These are phyloP conservation scores for Bryopsis sp. DNA, from an alignment of 139 green algal genomes.

Conservation along the genomic window DNA sequence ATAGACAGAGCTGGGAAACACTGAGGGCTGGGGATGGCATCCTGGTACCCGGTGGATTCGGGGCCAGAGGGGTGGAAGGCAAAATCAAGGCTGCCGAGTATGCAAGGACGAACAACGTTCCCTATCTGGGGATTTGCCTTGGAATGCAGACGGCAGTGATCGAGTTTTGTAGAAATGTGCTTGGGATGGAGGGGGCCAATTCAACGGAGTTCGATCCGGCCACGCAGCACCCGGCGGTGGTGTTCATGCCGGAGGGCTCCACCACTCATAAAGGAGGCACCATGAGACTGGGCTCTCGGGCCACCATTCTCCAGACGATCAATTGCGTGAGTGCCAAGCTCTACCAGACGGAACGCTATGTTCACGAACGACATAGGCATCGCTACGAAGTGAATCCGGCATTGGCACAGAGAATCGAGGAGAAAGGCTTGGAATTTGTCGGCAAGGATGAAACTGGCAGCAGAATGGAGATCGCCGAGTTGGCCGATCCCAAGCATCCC, in stretches of 20 bases:
- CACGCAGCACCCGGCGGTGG: slow-evolving; percentile 71
- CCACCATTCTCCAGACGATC: slow-evolving; percentile 81
- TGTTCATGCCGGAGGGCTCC: slow-evolving; percentile 95
- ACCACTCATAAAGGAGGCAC: slow-evolving; percentile 90
- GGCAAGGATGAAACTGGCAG: slow-evolving; percentile 81
- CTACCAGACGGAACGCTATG: slow-evolving; percentile 72
- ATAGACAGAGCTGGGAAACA: slow-evolving; percentile 31
- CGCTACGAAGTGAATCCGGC: slow-evolving; percentile 95
- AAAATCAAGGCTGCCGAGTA: slow-evolving; percentile 89
- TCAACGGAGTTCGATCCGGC: slow-evolving; percentile 78
- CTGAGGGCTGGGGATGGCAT: slow-evolving; percentile 67
- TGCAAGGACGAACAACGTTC: slow-evolving; percentile 63
- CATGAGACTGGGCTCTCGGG: slow-evolving; percentile 87
- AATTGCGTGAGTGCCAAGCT: slow-evolving; percentile 88
- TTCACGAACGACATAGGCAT: slow-evolving; percentile 94
- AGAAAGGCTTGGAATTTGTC: slow-evolving; percentile 78
- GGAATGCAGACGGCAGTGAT: slow-evolving; percentile 97
- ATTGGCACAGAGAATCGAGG: slow-evolving; percentile 78
- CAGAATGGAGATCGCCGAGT: slow-evolving; percentile 97
- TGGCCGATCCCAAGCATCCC: slow-evolving; percentile 56
- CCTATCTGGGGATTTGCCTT: slow-evolving; percentile 98
- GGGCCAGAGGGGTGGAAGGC: slow-evolving; percentile 81
- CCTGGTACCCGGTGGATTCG: slow-evolving; percentile 95
- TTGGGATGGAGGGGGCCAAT: slow-evolving; percentile 76
- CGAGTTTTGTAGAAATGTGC: slow-evolving; percentile 92